These are phyloP conservation scores for Eragrostis nindensis DNA, from an alignment of 176 grass and related monocot genomes.

Conservation along the genomic window DNA sequence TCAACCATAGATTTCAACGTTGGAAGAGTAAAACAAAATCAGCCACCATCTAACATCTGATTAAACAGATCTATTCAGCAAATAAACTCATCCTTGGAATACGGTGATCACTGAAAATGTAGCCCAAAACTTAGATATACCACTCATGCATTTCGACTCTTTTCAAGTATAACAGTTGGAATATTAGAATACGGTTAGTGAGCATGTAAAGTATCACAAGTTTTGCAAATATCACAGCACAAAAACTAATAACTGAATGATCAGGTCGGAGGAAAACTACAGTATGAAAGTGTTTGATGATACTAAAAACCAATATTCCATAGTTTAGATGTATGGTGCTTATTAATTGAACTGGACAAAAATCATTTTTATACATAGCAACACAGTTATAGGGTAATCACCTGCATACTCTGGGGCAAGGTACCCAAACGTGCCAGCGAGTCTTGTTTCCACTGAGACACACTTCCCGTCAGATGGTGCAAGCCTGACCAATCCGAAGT, in stretches of 20 bases:
- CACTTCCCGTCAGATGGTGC: conserved; percentile 89
- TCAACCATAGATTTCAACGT: background rate
- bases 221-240: background rate
- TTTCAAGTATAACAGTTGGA: conserved; percentile 16
- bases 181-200: background rate
- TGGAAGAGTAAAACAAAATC: background rate
- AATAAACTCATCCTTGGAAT: background rate
- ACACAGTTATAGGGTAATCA: conserved; percentile 47
- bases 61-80: background rate
- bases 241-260: background rate
- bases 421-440: conserved; percentile 95
- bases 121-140: background rate
- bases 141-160: background rate
- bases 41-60: background rate
- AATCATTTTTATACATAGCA: conserved; percentile 4
- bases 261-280: background rate
- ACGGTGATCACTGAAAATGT: background rate
- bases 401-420: conserved; percentile 98
- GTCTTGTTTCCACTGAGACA: conserved; percentile 76
- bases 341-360: conserved; percentile 12
- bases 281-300: background rate
- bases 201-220: background rate
- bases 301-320: background rate
- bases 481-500: conserved; percentile 92
- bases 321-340: background rate